Evolutionary conservation across 495 filamentous ascomycete species (phyloP).

Genomic region (Cetradonia linearis): DNA sequence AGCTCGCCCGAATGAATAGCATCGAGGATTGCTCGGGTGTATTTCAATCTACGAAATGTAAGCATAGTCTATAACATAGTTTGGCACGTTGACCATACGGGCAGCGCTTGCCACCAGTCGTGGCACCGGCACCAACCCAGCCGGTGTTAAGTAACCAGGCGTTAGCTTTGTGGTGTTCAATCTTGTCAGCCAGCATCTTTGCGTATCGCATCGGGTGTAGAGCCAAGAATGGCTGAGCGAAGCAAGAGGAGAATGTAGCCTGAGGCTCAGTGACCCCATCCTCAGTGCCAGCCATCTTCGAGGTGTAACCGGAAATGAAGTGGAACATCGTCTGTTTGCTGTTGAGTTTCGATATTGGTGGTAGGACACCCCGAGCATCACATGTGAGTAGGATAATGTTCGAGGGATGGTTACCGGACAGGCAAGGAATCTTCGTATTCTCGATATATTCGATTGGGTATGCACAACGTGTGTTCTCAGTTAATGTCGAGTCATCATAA

Average conservation of each 20-base stretch:
- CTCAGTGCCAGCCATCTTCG: conserved; percentile 99
- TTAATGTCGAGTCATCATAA: conserved; percentile 90
- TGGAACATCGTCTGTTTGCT: conserved; percentile 98
- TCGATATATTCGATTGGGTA: conserved; percentile 98
- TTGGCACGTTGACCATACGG: conserved; percentile 35
- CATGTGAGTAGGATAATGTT: conserved; percentile 99
- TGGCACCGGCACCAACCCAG: conserved; percentile 93
- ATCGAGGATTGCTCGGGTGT: conserved; percentile 96
- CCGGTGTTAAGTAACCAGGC: conserved; percentile 99
- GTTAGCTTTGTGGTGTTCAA: conserved; percentile 86
- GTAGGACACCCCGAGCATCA: conserved; percentile 93
- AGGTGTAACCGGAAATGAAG: conserved; percentile 99
- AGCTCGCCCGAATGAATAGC: conserved; percentile 95
- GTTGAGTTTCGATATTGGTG: conserved; percentile 95
- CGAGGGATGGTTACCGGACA: conserved; percentile 73
- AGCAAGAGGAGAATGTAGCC: conserved; percentile 98
- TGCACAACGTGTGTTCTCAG: conserved; percentile 95
- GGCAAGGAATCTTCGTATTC: conserved; percentile 97
- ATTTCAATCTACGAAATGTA: conserved; percentile 53
- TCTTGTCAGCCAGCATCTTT: conserved; percentile 96
- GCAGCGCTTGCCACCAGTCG: conserved; percentile 94
- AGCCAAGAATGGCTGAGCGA: conserved; percentile 97
- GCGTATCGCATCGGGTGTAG: conserved; percentile 99
- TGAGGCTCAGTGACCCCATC: conserved; percentile 93
- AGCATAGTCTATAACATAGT: background rate